Evolutionary conservation across 805 yeast genomes (phyloP), one percentile per base, ranked within the genome.

Genomic region (Monosporozyma siamensis): DNA sequence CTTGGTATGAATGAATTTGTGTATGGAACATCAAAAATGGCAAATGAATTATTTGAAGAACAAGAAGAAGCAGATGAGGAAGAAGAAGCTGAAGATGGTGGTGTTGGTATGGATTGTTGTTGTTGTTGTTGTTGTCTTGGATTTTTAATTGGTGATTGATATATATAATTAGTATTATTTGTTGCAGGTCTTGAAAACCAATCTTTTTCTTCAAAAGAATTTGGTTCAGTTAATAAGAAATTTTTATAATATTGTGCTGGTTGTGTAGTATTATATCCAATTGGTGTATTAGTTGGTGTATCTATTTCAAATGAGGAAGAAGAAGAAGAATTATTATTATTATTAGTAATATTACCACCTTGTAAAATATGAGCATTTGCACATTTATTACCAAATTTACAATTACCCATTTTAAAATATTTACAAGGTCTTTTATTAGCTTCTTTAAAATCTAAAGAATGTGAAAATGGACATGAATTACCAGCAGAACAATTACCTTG

Each of bases 401-500:
- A 90, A 58, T 88, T 87, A n/a, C 97, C 97, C 65, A 85, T 85
- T 55, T 83, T 92, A 62, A 86, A 90, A 64, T 89, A 90, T 69
- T 88, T 89, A 71, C 98, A 90, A 27, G 67, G 55, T 3, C 68
- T 67, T 42, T 64, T 65, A 39, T 71, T 71, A 6, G 61, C 63
- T 8, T 61, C 64, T n/a, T 70, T 59, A 4, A 74, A 69, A 43
- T 80, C 83, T 40, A 76, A 57, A 38, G 82, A 71, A 60, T 90
- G 98, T 26, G 92, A 80, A 59, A 90, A 90, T 1, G 96, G 96
- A 61, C 98, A 90, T 1, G 90, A 71, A 40, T 68, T 70, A 10
- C 97, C 97, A 1, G 97, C 97, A 63, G 89, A 97, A 62, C 98
- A 90, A 14, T 84, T 77, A 1, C 97, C 97, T 61, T 89, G 96